Percentiles rank a stretch among this genome's conserved stretches.
phyloP scores from a whole-genome alignment of 208 protist species.

The Perkinsela sp. region DNA sequence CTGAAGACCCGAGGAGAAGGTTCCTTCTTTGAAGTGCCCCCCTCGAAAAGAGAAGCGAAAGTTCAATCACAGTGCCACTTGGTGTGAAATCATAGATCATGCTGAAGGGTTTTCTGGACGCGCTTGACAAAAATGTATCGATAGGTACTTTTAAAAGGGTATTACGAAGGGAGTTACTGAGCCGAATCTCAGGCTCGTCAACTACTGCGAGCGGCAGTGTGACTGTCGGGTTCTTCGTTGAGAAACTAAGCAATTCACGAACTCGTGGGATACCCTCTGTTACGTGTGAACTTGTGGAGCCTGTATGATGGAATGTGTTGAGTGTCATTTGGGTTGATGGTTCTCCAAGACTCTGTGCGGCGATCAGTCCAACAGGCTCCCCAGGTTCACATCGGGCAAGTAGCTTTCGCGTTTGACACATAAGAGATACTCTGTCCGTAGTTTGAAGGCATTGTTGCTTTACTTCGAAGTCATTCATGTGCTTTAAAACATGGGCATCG shows the following conservation, averaged over 20 bases:
- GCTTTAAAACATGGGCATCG: neutral
- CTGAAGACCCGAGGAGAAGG: neutral
- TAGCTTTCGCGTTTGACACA: constrained; percentile 8
- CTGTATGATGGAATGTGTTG: constrained; percentile 99
- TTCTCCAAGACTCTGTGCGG: constrained; percentile 90
- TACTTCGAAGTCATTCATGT: neutral
- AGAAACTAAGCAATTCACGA: constrained; percentile 81
- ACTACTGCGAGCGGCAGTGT: neutral
- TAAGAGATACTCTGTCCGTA: neutral
- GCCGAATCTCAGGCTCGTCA: neutral
- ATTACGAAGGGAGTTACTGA: neutral
- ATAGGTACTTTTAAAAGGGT: neutral
- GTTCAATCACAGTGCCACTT: neutral
- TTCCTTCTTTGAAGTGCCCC: neutral
- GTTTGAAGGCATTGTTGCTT: no score
- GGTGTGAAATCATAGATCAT: neutral
- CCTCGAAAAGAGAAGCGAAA: neutral
- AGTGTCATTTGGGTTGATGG: constrained; percentile 99
- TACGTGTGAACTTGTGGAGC: constrained; percentile 91
- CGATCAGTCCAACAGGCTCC: constrained; percentile 84
- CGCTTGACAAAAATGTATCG: neutral
- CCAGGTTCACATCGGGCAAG: constrained; percentile 58
- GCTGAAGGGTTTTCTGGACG: neutral
- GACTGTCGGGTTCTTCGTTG: neutral
- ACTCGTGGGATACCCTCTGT: constrained; percentile 97